These are phyloP conservation scores for Samsoniella hepiali DNA, from an alignment of 2,329 filamentous ascomycete genomes.

Conservation along the genomic window DNA sequence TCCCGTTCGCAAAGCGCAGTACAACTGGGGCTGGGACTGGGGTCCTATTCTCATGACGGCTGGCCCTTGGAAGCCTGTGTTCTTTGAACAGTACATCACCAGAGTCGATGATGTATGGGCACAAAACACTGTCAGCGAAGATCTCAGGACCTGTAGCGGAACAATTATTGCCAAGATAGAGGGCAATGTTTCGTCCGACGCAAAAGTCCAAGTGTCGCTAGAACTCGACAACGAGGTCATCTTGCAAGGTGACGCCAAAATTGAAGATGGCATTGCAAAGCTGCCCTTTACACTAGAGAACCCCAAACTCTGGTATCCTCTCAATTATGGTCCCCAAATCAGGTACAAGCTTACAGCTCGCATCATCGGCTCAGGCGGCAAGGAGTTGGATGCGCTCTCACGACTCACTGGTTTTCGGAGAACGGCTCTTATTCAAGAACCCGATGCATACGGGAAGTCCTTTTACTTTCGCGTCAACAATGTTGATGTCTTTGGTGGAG, in stretches of 20 bases:
- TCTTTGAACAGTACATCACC: slow-evolving; percentile 59
- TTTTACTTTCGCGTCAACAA: slow-evolving; percentile 75
- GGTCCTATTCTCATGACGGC: slow-evolving; percentile 60
- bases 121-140: slow-evolving; percentile 32
- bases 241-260: slow-evolving; percentile 20
- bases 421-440: slow-evolving; percentile 52
- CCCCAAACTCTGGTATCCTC: slow-evolving; percentile 68
- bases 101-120: slow-evolving; percentile 57
- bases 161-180: slow-evolving; percentile 37
- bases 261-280: not conserved
- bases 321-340: slow-evolving; percentile 67
- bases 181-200: slow-evolving; percentile 28
- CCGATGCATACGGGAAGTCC: slow-evolving; percentile 61
- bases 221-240: slow-evolving; percentile 21
- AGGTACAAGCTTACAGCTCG: slow-evolving; percentile 63
- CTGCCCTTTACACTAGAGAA: slow-evolving; percentile 27
- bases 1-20: slow-evolving; percentile 63
- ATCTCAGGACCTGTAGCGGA: slow-evolving; percentile 38
- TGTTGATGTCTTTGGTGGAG: slow-evolving; percentile 68
- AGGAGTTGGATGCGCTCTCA: slow-evolving; percentile 46
- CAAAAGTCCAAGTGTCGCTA: slow-evolving; percentile 28
- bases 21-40: slow-evolving; percentile 72
- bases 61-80: slow-evolving; percentile 65
- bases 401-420: slow-evolving; percentile 65
- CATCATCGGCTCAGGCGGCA: slow-evolving; percentile 36